A percentile compares a stretch with the other conserved stretches of the same genome.
Conservation (phyloP, 805 yeast genomes). For the Metschnikowia continentalis region DNA sequence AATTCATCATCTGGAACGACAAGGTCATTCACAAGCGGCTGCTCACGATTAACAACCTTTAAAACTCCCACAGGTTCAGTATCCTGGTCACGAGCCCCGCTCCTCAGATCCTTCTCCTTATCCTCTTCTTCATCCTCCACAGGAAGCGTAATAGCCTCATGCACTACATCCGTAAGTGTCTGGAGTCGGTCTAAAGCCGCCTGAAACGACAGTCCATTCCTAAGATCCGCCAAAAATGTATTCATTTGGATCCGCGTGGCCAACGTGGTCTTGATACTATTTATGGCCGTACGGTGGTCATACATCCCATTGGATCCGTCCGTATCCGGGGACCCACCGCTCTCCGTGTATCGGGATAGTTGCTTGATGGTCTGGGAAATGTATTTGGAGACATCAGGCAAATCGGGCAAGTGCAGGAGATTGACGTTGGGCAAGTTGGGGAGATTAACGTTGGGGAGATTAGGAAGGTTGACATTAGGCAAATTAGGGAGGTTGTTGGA, state of each 20-base stretch:
- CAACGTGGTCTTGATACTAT: slow-evolving; percentile 36
- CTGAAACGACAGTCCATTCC: slow-evolving; percentile 45
- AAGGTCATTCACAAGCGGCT: slow-evolving; percentile 49
- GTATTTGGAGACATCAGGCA: slow-evolving; percentile 29
- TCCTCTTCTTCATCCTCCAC: slow-evolving; percentile 40
- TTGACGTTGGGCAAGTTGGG: background rate
- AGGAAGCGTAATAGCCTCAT: slow-evolving; percentile 46
- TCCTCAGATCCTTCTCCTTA: slow-evolving; percentile 30
- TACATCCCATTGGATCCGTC: slow-evolving; percentile 9
- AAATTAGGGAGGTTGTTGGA: slow-evolving; percentile 21
- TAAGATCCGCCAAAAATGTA: slow-evolving; percentile 37
- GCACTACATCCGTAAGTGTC: slow-evolving; percentile 41
- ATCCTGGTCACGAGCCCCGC: slow-evolving; percentile 17
- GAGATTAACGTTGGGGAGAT: slow-evolving; percentile 8
- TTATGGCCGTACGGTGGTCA: slow-evolving; percentile 11
- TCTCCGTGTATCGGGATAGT: background rate
- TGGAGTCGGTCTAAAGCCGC: slow-evolving; percentile 53
- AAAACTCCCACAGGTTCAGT: slow-evolving; percentile 56
- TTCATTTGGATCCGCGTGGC: slow-evolving; percentile 41
- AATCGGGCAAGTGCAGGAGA: slow-evolving; percentile 12
- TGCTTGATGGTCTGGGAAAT: slow-evolving; percentile 24
- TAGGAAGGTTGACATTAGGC: slow-evolving; percentile 17
- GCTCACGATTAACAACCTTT: slow-evolving; percentile 42
- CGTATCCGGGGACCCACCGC: background rate
- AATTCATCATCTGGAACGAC: slow-evolving; percentile 44